These are phyloP conservation scores for Kwoniella shivajii DNA, from an alignment of 1,284 basidiomycete genomes.

Conservation along the genomic window DNA sequence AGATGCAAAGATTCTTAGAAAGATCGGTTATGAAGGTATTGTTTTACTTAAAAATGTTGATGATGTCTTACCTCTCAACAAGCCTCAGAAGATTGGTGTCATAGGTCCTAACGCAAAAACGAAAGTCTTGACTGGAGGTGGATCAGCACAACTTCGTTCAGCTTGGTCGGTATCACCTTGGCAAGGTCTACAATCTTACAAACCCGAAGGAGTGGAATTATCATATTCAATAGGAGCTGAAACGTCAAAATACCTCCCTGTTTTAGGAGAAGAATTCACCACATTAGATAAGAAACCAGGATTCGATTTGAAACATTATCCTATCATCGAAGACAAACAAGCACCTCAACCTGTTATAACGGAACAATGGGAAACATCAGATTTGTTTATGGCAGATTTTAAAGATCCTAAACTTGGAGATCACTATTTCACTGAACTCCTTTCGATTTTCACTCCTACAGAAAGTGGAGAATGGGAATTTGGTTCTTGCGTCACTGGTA, in stretches of 20 bases:
- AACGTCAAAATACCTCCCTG: slow-evolving; percentile 27
- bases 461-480: slow-evolving; percentile 37
- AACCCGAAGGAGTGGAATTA: slow-evolving; percentile 44
- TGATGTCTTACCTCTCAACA: slow-evolving; percentile 29
- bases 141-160: slow-evolving; percentile 59
- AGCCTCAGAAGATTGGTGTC: slow-evolving; percentile 58
- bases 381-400: slow-evolving; percentile 37
- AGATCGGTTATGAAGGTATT: slow-evolving; percentile 58
- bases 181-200: slow-evolving; percentile 58
- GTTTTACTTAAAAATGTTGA: slow-evolving; percentile 65
- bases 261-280: slow-evolving; percentile 29
- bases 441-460: slow-evolving; percentile 27
- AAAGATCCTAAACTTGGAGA: slow-evolving; percentile 18
- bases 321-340: slow-evolving; percentile 15
- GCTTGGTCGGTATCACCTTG: slow-evolving; percentile 60
- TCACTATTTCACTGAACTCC: slow-evolving; percentile 28
- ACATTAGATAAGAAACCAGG: slow-evolving; percentile 29
- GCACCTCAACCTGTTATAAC: slow-evolving; percentile 8
- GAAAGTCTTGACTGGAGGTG: slow-evolving; percentile 61
- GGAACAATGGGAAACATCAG: slow-evolving; percentile 23
- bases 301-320: slow-evolving; percentile 29
- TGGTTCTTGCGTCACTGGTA: slow-evolving; percentile 31
- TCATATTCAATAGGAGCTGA: slow-evolving; percentile 55
- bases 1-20: slow-evolving; percentile 33
- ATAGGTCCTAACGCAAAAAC: slow-evolving; percentile 65